Base-by-base conservation (phyloP, 352 stramenopile species). In the Phytophthora pini region DNA sequence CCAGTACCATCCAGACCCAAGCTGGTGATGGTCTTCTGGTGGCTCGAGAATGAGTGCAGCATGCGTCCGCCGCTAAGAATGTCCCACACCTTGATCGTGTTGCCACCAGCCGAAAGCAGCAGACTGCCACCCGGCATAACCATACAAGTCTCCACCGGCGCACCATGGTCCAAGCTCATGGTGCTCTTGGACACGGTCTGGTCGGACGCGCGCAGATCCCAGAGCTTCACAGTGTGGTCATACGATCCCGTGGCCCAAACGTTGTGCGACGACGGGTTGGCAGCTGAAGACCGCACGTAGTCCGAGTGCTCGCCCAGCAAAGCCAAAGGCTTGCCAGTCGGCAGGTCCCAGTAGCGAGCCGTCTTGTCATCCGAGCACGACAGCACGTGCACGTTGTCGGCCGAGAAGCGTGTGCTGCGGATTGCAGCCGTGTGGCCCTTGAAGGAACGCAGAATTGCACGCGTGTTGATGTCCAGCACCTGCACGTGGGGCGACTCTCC, bases 1-100 rank as follows among this genome's bases (percentile, higher is more conserved):
- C 85, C 81, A 15, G 81, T 96, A 46, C 89, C 92, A 57, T 98
- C 93, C 5, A 97, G 62, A 7, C 80, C 78, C 47, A 98, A 77
- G 61, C 80, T 94, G 24, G 93, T 98, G 66, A 98, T 96, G n/a
- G 89, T 97, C 72, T 98, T 98, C 60, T 98, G 92, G 75, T 98
- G 94, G 68, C 87, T 97, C 48, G 82, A 92, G 63, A 98, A 97
- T 70, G 82, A 86, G 68, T 96, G 86, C 47, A 98, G 68, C 65
- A 97, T 70, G 15, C 80, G 76, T 13, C 90, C 92, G 15, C 90
- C 90, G 51, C 82, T 95, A 24, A 97, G 75, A 38, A 98, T 79
- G 66, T 98, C 94, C 92, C 92, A 98, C 40, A 98, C 81, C 65
- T 97, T 97, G 59, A 98, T 80, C 6, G 89, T 83, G 58, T 95